Percentiles rank a stretch among this genome's conserved stretches.
phyloP scores from a whole-genome alignment of 2,329 filamentous ascomycete genomes.

The Hypoxylon rubiginosum region DNA sequence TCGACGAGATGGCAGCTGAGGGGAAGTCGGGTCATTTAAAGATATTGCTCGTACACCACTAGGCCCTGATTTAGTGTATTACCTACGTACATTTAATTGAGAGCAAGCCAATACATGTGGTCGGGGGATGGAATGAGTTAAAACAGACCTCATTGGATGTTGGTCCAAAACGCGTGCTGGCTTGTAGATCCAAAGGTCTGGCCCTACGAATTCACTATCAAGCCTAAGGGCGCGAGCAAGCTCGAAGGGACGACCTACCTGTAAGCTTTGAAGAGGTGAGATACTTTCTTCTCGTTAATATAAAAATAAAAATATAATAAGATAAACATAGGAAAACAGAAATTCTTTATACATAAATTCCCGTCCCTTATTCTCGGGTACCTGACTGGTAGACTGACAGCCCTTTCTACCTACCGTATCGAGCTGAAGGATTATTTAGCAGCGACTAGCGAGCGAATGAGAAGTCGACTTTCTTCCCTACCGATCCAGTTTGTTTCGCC shows the following conservation, averaged over 20 bases:
- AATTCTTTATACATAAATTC: slow-evolving; percentile 18
- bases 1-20: slow-evolving; percentile 9
- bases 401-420: slow-evolving; percentile 20
- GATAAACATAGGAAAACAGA: background rate
- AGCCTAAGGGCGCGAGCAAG: slow-evolving; percentile 1
- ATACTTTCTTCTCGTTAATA: background rate
- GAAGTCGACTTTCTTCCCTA: slow-evolving; percentile 8
- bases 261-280: background rate
- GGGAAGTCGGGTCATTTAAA: slow-evolving; percentile 33
- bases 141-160: background rate
- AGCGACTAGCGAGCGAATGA: slow-evolving; percentile 42
- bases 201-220: slow-evolving; percentile 16
- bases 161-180: slow-evolving; percentile 14
- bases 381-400: too few species aligned
- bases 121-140: slow-evolving; percentile 1
- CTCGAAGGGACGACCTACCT: background rate
- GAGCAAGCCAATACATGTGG: slow-evolving; percentile 12
- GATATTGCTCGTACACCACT: slow-evolving; percentile 36
- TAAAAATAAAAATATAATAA: background rate
- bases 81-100: slow-evolving; percentile 22
- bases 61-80: slow-evolving; percentile 23
- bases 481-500: slow-evolving; percentile 37
- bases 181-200: slow-evolving; percentile 37
- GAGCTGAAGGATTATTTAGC: slow-evolving; percentile 34
- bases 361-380: slow-evolving; percentile 10